These are phyloP conservation scores for Zoysia matrella DNA, from an alignment of 202 grass and related monocot genomes.

Conservation along the genomic window DNA sequence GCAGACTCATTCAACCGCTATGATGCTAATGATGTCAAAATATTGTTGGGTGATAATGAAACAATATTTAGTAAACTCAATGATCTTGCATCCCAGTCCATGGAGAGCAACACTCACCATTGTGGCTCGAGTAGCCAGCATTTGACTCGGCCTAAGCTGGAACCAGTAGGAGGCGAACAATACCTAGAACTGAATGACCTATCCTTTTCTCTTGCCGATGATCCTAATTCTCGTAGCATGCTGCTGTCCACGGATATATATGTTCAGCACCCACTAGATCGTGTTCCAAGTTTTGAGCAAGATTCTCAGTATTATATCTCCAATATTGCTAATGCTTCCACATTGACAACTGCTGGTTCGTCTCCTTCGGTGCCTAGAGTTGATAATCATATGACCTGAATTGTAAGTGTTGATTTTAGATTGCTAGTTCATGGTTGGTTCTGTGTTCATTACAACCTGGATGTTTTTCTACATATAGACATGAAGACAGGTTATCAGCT, in stretches of 20 bases:
- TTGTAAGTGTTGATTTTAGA: background rate
- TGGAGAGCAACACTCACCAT: conserved; percentile 19
- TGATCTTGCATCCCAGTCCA: background rate
- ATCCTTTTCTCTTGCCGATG: conserved; percentile 26
- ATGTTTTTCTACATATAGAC: background rate
- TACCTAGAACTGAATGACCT: conserved; percentile 69
- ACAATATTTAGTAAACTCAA: conserved; percentile 40
- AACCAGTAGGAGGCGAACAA: conserved; percentile 35
- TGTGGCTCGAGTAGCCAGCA: conserved; percentile 2
- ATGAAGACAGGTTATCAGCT: background rate
- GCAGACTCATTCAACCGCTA: conserved; percentile 44
- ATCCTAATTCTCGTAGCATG: conserved; percentile 27
- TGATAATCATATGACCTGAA: conserved; percentile 21
- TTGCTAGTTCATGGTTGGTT: background rate
- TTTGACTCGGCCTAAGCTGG: conserved; percentile 12
- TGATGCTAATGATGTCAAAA: conserved; percentile 12
- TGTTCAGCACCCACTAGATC: conserved; percentile 6
- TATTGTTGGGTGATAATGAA: conserved; percentile 29
- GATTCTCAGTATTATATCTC: background rate
- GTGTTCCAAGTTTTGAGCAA: conserved; percentile 22
- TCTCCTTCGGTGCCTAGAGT: conserved; percentile 1
- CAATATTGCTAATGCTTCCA: conserved; percentile 1
- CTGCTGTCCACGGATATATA: conserved; percentile 9
- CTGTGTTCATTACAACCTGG: background rate
- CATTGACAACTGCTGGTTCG: background rate